phyloP scores from a whole-genome alignment of 495 filamentous ascomycete species.

The Penicillium coprophilum region DNA sequence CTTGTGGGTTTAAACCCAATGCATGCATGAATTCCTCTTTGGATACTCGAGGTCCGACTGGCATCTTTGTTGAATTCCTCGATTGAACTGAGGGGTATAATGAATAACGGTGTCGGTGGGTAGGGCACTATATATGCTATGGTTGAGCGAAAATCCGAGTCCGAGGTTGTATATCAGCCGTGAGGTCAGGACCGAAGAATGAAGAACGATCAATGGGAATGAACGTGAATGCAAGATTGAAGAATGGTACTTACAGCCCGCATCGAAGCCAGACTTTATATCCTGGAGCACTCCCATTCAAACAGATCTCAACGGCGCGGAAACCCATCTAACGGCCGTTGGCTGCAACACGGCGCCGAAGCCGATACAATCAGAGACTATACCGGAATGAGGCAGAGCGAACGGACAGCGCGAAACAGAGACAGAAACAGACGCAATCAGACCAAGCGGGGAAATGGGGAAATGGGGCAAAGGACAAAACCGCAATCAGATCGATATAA shows the following conservation, averaged over 20 bases:
- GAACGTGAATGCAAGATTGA: background rate
- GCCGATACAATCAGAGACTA: conserved; percentile 22
- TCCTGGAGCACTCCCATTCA: background rate
- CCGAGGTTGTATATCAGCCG: background rate
- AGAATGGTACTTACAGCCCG: background rate
- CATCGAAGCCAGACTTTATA: conserved; percentile 13
- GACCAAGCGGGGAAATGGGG: conserved; percentile 15
- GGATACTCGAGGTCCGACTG: conserved; percentile 46
- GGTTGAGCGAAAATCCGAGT: background rate
- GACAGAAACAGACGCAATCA: conserved; percentile 15
- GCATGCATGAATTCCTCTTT: conserved; percentile 50
- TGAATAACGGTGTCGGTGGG: too few relatives aligned
- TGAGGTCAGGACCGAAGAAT: background rate
- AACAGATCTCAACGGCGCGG: conserved; percentile 8
- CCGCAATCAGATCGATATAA: conserved; percentile 13
- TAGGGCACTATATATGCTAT: background rate
- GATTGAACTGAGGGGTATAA: background rate
- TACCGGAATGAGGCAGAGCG: conserved; percentile 26
- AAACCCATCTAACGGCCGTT: conserved; percentile 14
- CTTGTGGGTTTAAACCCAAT: conserved; percentile 39
- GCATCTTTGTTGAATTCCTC: conserved; percentile 20
- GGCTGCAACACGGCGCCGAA: conserved; percentile 7
- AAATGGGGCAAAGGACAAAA: conserved; percentile 20
- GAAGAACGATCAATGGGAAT: background rate
- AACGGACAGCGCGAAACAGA: conserved; percentile 20